phyloP scores from a whole-genome alignment of 306 rosid genomes.

The Mucuna pruriens region DNA sequence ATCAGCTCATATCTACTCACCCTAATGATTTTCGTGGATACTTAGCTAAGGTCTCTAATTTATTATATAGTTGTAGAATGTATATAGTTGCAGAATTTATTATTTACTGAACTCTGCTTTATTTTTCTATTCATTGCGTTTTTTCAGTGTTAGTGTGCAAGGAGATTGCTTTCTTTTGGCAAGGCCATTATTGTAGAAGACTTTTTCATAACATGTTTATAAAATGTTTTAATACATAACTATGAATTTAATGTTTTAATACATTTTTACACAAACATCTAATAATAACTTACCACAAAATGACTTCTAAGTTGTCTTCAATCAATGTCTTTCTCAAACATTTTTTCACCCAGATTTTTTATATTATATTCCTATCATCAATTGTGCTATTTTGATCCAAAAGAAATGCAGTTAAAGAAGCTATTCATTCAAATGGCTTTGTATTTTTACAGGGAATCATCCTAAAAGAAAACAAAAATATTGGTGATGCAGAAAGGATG shows the following conservation, averaged over 20 bases:
- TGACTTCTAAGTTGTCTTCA: not conserved
- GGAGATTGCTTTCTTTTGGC: not conserved
- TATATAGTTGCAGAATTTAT: not conserved
- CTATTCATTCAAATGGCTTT: conserved; percentile 22
- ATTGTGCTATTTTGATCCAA: not conserved
- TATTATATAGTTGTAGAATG: not conserved
- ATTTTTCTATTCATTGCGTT: not conserved
- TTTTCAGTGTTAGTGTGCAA: not conserved
- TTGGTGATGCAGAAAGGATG: conserved; percentile 96
- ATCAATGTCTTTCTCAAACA: not conserved
- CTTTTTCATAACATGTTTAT: not conserved
- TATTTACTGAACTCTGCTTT: not conserved
- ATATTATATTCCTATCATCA: not conserved
- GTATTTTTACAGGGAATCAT: conserved; percentile 75
- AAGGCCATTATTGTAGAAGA: not conserved
- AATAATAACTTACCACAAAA: not conserved
- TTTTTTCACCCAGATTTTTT: not conserved
- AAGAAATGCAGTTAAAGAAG: not conserved
- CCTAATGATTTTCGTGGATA: conserved; percentile 92
- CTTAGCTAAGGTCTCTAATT: conserved; percentile 77
- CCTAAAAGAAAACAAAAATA: conserved; percentile 76
- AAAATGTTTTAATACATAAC: not conserved
- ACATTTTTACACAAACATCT: no score
- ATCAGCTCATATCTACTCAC: conserved; percentile 75
- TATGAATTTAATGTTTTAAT: no score